Evolutionary conservation across 805 yeast genomes (phyloP).

Genomic region (Sungouiella blattae): DNA sequence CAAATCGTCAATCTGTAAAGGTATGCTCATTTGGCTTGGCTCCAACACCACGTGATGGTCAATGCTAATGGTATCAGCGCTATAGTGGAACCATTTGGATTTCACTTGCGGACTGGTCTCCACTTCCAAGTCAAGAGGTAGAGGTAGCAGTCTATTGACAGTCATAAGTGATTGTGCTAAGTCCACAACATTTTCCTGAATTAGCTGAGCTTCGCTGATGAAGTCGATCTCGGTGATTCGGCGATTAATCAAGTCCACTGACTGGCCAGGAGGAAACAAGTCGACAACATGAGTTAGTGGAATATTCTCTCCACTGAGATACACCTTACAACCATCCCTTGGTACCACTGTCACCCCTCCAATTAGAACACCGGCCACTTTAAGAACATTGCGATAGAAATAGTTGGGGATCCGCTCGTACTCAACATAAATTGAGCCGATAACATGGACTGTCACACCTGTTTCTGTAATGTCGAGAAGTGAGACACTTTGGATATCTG

Average conservation of each 20-base stretch:
- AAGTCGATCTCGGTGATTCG: constrained; percentile 22
- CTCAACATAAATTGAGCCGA: constrained; percentile 22
- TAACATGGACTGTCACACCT: constrained; percentile 29
- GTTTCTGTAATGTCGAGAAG: constrained; percentile 15
- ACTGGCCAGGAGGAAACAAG: constrained; percentile 23
- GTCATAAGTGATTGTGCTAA: constrained; percentile 9
- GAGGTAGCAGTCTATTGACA: constrained; percentile 6
- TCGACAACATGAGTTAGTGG: constrained; percentile 21
- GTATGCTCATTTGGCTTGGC: background rate
- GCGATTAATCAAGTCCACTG: constrained; percentile 18
- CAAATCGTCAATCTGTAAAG: constrained; percentile 6
- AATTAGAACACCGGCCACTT: constrained; percentile 18
- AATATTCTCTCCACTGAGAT: constrained; percentile 9
- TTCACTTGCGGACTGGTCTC: constrained; percentile 17
- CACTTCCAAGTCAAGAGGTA: constrained; percentile 19
- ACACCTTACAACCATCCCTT: constrained; percentile 17
- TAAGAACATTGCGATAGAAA: constrained; percentile 19
- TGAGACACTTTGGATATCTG: constrained; percentile 23
- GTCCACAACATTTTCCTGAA: constrained; percentile 15
- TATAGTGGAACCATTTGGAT: constrained; percentile 14
- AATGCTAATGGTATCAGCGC: constrained; percentile 14
- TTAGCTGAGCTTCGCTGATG: constrained; percentile 17
- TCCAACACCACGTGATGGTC: constrained; percentile 5
- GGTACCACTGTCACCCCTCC: constrained; percentile 24
- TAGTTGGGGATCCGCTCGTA: constrained; percentile 23